These are phyloP conservation scores for Leucosporidium yakuticum DNA, from an alignment of 768 basidiomycete genomes.

Conservation along the genomic window DNA sequence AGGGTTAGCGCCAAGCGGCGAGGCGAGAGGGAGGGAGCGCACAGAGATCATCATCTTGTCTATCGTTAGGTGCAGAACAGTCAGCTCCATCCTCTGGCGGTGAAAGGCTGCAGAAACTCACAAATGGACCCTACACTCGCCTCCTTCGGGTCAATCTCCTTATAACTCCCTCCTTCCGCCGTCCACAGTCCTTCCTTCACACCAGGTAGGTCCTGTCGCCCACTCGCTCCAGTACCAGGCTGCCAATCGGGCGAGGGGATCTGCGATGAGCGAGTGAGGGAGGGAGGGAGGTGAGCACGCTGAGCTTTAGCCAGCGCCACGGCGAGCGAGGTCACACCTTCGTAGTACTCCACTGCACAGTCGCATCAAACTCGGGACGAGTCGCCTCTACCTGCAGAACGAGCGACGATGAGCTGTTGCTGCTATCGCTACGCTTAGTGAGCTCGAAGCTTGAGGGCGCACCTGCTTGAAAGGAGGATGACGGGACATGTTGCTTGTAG, in stretches of 20 bases:
- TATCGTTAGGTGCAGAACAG: background rate
- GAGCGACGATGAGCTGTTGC: background rate
- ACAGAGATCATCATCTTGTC: slow-evolving; percentile 6
- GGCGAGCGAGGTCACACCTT: background rate
- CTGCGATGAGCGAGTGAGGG: slow-evolving; percentile 5
- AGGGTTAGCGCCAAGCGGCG: too few species aligned
- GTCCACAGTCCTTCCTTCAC: slow-evolving; percentile 25
- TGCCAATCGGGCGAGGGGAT: slow-evolving; percentile 32
- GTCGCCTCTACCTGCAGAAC: slow-evolving; percentile 18
- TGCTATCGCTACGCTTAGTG: background rate
- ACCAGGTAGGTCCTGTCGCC: slow-evolving; percentile 7
- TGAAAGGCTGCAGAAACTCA: slow-evolving; percentile 27
- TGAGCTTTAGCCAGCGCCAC: too few species aligned
- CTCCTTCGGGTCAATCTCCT: slow-evolving; percentile 19
- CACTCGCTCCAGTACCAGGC: slow-evolving; percentile 22
- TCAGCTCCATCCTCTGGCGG: slow-evolving; percentile 10
- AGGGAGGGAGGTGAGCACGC: too few species aligned
- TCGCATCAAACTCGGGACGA: slow-evolving; percentile 20
- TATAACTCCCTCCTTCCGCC: slow-evolving; percentile 7
- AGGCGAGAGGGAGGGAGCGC: background rate
- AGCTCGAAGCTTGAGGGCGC: background rate
- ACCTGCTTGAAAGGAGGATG: slow-evolving; percentile 33
- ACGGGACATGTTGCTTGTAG: slow-evolving; percentile 4
- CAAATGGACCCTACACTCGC: slow-evolving; percentile 8
- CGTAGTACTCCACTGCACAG: background rate